Percentiles rank a stretch among this genome's conserved stretches.
phyloP scores from a whole-genome alignment of 805 yeast genomes.

The Candida silvatica region DNA sequence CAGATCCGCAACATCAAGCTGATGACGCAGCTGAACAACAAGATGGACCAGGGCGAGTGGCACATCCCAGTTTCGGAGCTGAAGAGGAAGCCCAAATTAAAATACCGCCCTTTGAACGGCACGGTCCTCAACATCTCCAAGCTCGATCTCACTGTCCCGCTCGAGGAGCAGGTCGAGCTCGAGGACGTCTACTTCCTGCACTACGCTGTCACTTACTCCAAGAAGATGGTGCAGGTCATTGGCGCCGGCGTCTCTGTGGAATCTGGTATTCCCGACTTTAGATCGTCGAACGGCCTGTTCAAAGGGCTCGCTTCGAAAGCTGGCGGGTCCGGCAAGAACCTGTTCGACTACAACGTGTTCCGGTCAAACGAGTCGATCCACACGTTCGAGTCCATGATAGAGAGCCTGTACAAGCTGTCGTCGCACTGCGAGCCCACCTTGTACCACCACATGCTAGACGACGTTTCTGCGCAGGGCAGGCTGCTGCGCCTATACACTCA shows the following conservation, averaged over 20 bases:
- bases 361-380: slow-evolving; percentile 50
- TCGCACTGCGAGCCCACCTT: slow-evolving; percentile 55
- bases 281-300: slow-evolving; percentile 75
- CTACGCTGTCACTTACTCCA: slow-evolving; percentile 46
- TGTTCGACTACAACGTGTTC: slow-evolving; percentile 76
- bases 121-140: slow-evolving; percentile 31
- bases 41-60: slow-evolving; percentile 1
- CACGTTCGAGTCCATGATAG: slow-evolving; percentile 69
- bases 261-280: slow-evolving; percentile 75
- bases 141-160: slow-evolving; percentile 17
- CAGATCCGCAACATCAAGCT: slow-evolving; percentile 1
- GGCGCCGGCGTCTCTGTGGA: slow-evolving; percentile 93
- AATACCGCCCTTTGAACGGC: slow-evolving; percentile 37
- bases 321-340: slow-evolving; percentile 40
- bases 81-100: slow-evolving; percentile 35
- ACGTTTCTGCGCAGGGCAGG: slow-evolving; percentile 52
- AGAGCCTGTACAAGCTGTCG: slow-evolving; percentile 48
- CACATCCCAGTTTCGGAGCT: slow-evolving; percentile 9
- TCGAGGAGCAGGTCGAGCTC: slow-evolving; percentile 27
- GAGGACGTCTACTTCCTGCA: slow-evolving; percentile 40
- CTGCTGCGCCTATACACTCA: slow-evolving; percentile 76
- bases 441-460: slow-evolving; percentile 60
- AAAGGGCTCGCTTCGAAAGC: slow-evolving; percentile 35
- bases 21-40: not conserved
- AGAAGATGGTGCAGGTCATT: slow-evolving; percentile 54